phyloP scores from a whole-genome alignment of 1,284 basidiomycete genomes.

The Pascua guehoae region DNA sequence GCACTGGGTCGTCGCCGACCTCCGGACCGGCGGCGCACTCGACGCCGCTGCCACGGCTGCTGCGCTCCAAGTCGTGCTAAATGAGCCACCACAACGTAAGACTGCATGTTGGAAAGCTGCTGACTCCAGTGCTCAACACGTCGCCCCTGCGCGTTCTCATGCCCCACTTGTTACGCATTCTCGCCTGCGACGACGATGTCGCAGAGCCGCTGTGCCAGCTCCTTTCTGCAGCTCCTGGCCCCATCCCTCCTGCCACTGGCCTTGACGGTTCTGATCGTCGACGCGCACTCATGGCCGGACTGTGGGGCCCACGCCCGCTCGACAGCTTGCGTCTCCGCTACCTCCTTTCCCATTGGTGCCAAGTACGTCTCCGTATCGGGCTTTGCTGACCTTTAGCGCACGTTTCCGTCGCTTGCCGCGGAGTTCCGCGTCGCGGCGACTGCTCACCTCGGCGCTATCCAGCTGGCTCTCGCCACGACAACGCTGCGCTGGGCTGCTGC shows the following conservation, averaged over 20 bases:
- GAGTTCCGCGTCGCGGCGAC: not conserved
- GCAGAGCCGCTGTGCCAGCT: too few species aligned
- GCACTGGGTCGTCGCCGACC: conserved; percentile 29
- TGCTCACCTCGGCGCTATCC: not conserved
- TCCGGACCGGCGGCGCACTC: conserved; percentile 14
- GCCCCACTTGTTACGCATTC: not conserved
- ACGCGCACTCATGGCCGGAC: too few species aligned
- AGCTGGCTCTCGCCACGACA: not conserved
- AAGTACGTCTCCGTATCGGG: not conserved
- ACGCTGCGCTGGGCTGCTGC: not conserved
- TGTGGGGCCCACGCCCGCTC: too few species aligned
- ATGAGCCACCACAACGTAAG: not conserved
- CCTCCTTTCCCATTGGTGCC: not conserved
- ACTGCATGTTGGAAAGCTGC: not conserved
- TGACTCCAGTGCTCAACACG: too few species aligned
- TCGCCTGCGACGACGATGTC: too few species aligned
- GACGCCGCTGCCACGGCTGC: not conserved
- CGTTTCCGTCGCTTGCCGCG: not conserved
- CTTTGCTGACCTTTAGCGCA: not conserved
- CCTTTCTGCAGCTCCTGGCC: too few species aligned
- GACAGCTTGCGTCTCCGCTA: too few species aligned
- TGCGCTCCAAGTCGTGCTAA: not conserved
- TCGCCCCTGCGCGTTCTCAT: too few species aligned
- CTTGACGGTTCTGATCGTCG: too few species aligned
- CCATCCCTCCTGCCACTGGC: too few species aligned